A percentile compares a stretch with the other conserved stretches of the same genome.
phyloP scores from a whole-genome alignment of 257 asterid genomes.

The Primulina huaijiensis region DNA sequence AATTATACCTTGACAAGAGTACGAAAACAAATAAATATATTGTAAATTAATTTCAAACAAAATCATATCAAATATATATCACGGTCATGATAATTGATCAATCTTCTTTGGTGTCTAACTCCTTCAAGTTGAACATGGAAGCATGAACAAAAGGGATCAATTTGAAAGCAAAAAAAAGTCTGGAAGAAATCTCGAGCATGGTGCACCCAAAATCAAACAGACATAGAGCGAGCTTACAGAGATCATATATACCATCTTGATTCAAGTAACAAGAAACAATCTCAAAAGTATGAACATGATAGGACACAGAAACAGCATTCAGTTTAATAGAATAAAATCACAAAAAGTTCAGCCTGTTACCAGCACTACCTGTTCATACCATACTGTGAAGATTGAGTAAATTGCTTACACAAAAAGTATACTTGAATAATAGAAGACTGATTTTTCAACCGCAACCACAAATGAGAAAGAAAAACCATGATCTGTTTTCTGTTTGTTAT shows the following conservation, averaged over 20 bases:
- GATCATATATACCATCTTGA: too few species aligned
- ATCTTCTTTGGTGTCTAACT: too few species aligned
- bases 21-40: too few species aligned
- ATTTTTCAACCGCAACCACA: too few species aligned
- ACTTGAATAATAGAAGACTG: neutral
- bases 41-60: too few species aligned
- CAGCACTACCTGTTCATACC: neutral
- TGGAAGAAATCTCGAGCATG: neutral
- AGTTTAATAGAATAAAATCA: neutral
- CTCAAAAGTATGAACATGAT: too few species aligned
- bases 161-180: neutral
- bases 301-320: neutral
- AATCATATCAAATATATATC: too few species aligned
- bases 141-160: neutral
- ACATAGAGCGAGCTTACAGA: too few species aligned
- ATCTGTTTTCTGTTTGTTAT: neutral
- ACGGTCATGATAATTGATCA: too few species aligned
- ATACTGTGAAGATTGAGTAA: neutral
- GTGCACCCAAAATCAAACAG: too few species aligned
- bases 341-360: neutral
- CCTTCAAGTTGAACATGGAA: neutral
- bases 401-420: neutral
- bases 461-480: neutral
- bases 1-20: too few species aligned
- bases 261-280: too few species aligned